Conservation (phyloP, 306 rosid genomes). For the Trifolium fragiferum region DNA sequence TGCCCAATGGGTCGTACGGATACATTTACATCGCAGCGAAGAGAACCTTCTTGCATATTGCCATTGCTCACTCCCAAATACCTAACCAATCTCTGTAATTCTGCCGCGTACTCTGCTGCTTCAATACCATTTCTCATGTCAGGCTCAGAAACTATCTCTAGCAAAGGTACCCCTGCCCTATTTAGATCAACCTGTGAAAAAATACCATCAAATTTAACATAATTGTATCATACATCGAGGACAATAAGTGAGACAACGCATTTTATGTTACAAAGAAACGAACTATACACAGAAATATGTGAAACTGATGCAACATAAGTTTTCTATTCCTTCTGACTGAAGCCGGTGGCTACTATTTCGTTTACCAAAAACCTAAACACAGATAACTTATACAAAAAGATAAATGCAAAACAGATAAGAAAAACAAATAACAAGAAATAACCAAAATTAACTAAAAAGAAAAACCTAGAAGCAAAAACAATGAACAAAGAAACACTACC, state of each 20-base stretch:
- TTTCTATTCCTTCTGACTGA: not conserved
- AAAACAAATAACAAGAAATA: not conserved
- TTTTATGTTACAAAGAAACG: not conserved
- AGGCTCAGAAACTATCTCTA: slow-evolving; percentile 98
- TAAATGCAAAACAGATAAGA: slow-evolving; percentile 1
- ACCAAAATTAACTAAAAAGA: not conserved
- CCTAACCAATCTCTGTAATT: slow-evolving; percentile 85
- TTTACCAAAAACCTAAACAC: not conserved
- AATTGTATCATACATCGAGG: not conserved
- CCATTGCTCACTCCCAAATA: slow-evolving; percentile 97
- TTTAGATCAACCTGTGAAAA: slow-evolving; percentile 86
- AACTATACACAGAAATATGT: not conserved
- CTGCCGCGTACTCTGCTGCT: slow-evolving; percentile 97
- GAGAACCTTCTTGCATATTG: slow-evolving; percentile 98
- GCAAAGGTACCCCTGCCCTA: slow-evolving; percentile 97
- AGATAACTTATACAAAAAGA: not conserved
- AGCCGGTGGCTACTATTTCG: not conserved
- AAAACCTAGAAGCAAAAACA: not conserved
- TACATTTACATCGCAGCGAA: slow-evolving; percentile 92
- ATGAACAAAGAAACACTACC: slow-evolving; percentile 41
- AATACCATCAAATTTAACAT: slow-evolving; percentile 40
- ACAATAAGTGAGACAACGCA: slow-evolving; percentile 4
- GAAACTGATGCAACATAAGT: not conserved
- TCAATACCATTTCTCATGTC: slow-evolving; percentile 96
- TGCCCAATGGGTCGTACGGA: slow-evolving; percentile 90